Evolutionary conservation across 352 stramenopile genomes (phyloP).

Genomic region (Globisporangium megalacanthum): DNA sequence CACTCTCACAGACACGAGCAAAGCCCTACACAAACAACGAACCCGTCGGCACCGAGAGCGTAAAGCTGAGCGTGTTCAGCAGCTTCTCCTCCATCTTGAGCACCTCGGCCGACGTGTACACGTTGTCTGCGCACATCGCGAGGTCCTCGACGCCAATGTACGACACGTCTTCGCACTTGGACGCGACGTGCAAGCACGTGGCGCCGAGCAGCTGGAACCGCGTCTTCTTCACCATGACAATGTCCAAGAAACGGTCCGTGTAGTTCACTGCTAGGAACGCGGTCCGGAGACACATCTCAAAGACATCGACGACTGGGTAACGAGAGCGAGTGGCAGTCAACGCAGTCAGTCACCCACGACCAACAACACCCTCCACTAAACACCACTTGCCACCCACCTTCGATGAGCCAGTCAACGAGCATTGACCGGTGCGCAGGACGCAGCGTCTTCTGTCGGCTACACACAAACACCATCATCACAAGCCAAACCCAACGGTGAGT

Average conservation of each 20-base stretch:
- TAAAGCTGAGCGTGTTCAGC: conserved; percentile 91
- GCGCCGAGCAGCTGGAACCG: conserved; percentile 88
- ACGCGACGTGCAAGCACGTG: conserved; percentile 87
- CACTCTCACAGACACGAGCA: not conserved
- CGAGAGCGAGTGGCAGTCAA: not conserved
- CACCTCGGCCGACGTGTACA: conserved; percentile 87
- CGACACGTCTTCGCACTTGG: conserved; percentile 90
- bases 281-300: conserved; percentile 89
- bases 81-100: conserved; percentile 90
- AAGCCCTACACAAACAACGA: conserved; percentile 1
- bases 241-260: conserved; percentile 84
- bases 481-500: not conserved
- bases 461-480: not conserved
- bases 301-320: conserved; percentile 85
- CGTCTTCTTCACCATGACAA: conserved; percentile 87
- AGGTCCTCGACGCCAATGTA: conserved; percentile 91
- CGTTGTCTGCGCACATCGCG: conserved; percentile 88
- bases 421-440: conserved; percentile 84
- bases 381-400: conserved; percentile 28
- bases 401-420: conserved; percentile 91
- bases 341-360: not conserved
- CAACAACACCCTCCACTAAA: not conserved
- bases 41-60: conserved; percentile 85
- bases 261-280: conserved; percentile 90
- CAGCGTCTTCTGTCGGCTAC: conserved; percentile 74